Base-by-base conservation (phyloP, 1,284 basidiomycete species). In the Irpex sp. region DNA sequence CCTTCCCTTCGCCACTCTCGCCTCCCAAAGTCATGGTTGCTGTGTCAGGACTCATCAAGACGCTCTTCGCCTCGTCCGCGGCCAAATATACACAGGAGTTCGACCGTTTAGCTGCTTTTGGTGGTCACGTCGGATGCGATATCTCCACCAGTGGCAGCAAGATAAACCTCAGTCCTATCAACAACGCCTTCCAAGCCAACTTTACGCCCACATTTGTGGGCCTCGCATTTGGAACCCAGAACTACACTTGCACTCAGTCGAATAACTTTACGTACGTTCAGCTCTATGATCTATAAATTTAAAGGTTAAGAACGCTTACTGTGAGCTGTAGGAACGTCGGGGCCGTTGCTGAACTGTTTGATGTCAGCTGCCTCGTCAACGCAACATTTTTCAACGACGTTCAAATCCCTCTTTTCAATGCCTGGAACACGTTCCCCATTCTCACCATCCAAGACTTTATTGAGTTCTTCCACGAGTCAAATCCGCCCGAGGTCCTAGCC, bases 321-420 rank as follows among this genome's bases (percentile, higher is more conserved):
- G 47, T 19, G 31, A 8, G 15, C 37, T 58, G 31, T 60, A 78
- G 75, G 38, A 72, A 70, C 61, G 66, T 75, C 47, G 85, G 85
- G n/a, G 85, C 86, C 17, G 73, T 85, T 36, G 85, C 84, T 0
- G 79, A 82, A 64, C 72, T 89, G 4, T 83, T 85, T 71, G 87
- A 91, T 71, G 77, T 82, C 51, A 84, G 83, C 1, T 88, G 87
- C 76, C 67, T 84, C 47, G 77, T 77, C 66, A 74, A 73, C 57
- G 74, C 75, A 5, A 66, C 77, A 15, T 62, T 72, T 11, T 82
- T 83, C 70, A 66, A 75, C 55, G 71, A 71, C 9, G 72, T 84
- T 54, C 77, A 81, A 55, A 77, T 81, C 64, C 67, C 71, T 40
- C 78, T 80, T 2, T 81, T 77, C 71, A 73, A 70, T 21, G 67